Evolutionary conservation across 805 yeast genomes (phyloP).

Genomic region (Candida boidinii): DNA sequence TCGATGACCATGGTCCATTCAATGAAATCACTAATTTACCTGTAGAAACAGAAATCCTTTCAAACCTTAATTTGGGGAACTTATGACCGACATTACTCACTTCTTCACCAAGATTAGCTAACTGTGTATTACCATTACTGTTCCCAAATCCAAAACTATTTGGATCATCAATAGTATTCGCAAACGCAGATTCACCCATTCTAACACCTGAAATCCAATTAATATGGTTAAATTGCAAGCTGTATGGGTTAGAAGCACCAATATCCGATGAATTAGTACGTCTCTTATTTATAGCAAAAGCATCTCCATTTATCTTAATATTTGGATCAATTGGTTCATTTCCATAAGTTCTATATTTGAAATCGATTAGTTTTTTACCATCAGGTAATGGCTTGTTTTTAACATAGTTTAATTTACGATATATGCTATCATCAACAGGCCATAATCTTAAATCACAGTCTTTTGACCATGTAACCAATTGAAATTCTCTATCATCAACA

Average conservation of each 20-base stretch:
- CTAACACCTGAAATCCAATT: constrained; percentile 93
- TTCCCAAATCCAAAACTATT: constrained; percentile 28
- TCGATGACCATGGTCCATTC: constrained; percentile 64
- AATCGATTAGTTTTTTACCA: constrained; percentile 26
- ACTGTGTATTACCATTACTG: constrained; percentile 25
- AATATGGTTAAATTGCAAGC: constrained; percentile 50
- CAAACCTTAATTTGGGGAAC: constrained; percentile 81
- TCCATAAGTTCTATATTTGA: constrained; percentile 34
- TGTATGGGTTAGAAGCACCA: constrained; percentile 26
- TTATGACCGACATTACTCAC: constrained; percentile 81
- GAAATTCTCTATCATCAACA: constrained; percentile 72
- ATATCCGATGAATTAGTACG: constrained; percentile 13
- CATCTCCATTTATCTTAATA: constrained; percentile 9
- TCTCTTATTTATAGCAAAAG: constrained; percentile 6
- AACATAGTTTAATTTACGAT: constrained; percentile 36
- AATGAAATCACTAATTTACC: constrained; percentile 73
- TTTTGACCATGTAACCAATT: constrained; percentile 88
- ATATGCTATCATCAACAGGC: constrained; percentile 49
- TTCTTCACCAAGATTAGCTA: constrained; percentile 81
- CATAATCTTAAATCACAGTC: constrained; percentile 81
- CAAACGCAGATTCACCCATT: constrained; percentile 46
- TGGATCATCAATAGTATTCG: constrained; percentile 23
- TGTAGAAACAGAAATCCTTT: constrained; percentile 78
- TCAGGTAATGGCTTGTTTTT: constrained; percentile 27
- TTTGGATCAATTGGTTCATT: constrained; percentile 34